Percentiles rank a stretch among this genome's conserved stretches.
These are phyloP conservation scores for Phaeophleospora eucalypticola DNA, from an alignment of 2,329 filamentous ascomycete genomes.

Conservation along the genomic window DNA sequence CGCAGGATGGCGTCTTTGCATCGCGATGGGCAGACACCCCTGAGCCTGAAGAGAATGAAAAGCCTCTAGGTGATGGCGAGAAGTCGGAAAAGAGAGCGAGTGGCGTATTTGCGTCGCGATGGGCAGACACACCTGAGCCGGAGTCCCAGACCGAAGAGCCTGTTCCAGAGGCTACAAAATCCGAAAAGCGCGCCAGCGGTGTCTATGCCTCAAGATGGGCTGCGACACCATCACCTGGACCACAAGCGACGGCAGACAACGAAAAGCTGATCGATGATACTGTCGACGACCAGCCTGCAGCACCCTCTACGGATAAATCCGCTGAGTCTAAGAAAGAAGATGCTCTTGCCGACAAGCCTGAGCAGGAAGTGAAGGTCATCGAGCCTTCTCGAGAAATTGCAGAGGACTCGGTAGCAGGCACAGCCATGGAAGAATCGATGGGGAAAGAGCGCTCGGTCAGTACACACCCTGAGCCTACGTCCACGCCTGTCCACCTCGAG, in stretches of 20 bases:
- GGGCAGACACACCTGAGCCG: constrained; percentile 25
- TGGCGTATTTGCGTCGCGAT: constrained; percentile 26
- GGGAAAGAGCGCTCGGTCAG: not conserved
- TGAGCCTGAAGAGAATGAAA: constrained; percentile 15
- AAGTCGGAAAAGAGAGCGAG: constrained; percentile 9
- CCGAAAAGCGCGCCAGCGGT: not conserved
- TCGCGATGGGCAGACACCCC: constrained; percentile 29
- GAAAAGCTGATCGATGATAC: not conserved
- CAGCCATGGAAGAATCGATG: not conserved
- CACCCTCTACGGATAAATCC: not conserved
- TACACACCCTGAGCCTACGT: not conserved
- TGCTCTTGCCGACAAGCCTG: not conserved
- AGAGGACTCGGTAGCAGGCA: not conserved
- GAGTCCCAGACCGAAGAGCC: not conserved
- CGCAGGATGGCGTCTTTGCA: constrained; percentile 22
- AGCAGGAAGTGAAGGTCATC: not conserved
- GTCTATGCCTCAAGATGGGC: constrained; percentile 20
- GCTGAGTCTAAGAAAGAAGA: not conserved
- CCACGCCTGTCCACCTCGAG: constrained; percentile 17
- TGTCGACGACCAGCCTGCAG: not conserved
- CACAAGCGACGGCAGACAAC: not conserved
- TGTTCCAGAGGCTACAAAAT: too few relatives aligned
- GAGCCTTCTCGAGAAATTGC: not conserved
- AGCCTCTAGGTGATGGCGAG: not conserved
- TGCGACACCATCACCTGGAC: constrained; percentile 17